Evolutionary conservation across 2,329 filamentous ascomycete species (phyloP), one percentile per base, ranked within the genome.

Genomic region (Fusarium torreyae): DNA sequence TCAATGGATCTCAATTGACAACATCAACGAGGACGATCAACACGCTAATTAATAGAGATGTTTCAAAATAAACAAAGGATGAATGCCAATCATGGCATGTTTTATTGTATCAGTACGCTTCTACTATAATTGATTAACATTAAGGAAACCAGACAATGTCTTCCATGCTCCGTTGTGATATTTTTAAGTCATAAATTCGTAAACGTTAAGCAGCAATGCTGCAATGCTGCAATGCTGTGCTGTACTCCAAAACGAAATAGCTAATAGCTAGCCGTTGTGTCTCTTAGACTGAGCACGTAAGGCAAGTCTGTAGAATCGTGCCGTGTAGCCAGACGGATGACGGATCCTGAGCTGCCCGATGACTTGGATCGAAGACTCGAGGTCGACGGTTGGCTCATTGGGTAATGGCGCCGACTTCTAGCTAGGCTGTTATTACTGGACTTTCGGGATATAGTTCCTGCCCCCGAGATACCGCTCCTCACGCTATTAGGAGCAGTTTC

Each of bases 401-500:
- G 73, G 62, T 83, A 86, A 34, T 80, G 79, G 15, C 74, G 79
- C 20, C 82, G 78, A 4, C 81, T 81, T 72, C 81, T 82, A 31
- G 84, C 80, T 57, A 86, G 81, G 62, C 77, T 83, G 57, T 76
- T 77, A 44, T 73, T 71, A 62, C 80, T 83, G 10, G 75, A 77
- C 50, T 74, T 78, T 28, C 78, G 78, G 20, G 82, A 81, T 18
- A 80, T 49, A n/a, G 74, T 57, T 7, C 71, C 60, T 14, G 22
- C 44, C 3, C 68, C 79, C n/a, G 79, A 77, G 17, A 71, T 76
- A 13, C 78, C 81, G 60, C 84, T 86, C 44, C 80, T 81, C 8
- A 85, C 81, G 26, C 86, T 87, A n/a, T 84, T 86, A 1, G 86
- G 86, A 17, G 86, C 86, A 8, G 86, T 87, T 53, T 82, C 79